These are phyloP conservation scores for Chrysoporthe cubensis DNA, from an alignment of 2,329 filamentous ascomycete genomes.

Conservation along the genomic window DNA sequence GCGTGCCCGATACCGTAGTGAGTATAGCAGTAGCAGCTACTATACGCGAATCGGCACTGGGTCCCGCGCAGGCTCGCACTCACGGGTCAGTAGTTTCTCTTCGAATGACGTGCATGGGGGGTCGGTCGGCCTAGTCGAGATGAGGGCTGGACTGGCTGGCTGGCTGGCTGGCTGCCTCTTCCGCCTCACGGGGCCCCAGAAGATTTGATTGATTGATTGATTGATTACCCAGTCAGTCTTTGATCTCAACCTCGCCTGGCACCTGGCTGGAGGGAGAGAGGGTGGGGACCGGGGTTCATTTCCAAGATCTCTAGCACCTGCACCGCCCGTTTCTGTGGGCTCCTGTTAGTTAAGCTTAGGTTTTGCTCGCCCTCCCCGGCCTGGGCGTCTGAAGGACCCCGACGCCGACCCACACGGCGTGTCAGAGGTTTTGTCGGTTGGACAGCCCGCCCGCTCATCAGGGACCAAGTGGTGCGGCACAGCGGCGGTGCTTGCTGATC, in stretches of 20 bases:
- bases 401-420: background rate
- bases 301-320: conserved; percentile 4
- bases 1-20: no score
- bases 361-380: background rate
- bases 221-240: no score
- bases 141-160: no score
- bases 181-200: background rate
- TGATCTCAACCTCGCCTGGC: no score
- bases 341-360: conserved; percentile 15
- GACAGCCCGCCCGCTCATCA: no score
- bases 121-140: no score
- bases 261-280: no score
- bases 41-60: no score
- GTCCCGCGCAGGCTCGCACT: no score
- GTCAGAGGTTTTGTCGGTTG: background rate
- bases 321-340: conserved; percentile 1
- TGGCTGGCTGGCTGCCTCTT: background rate
- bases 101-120: background rate
- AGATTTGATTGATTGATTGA: background rate
- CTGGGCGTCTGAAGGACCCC: background rate
- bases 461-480: no score
- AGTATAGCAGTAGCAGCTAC: no score
- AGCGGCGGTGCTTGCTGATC: no score
- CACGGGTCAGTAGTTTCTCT: background rate
- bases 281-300: background rate